Evolutionary conservation across 106 monocot genomes (phyloP).

Genomic region (Agapanthus africanus): DNA sequence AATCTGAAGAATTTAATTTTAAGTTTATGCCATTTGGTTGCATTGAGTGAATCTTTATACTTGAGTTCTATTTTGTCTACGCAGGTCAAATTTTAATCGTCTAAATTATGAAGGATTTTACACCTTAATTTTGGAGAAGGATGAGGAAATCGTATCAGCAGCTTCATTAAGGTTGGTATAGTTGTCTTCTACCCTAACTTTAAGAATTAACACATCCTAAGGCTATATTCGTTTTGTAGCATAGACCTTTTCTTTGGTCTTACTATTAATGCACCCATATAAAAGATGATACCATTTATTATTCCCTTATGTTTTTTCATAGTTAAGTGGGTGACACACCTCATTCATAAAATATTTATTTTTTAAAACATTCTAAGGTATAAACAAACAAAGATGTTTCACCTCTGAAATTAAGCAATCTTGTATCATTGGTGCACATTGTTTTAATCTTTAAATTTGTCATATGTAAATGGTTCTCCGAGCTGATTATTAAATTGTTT

Average conservation of each 20-base stretch:
- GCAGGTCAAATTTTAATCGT: conserved; percentile 56
- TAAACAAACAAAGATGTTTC: too few species aligned
- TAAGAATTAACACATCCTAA: background rate
- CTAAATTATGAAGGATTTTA: conserved; percentile 49
- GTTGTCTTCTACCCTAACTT: background rate
- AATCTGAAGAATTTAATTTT: background rate
- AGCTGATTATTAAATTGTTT: background rate
- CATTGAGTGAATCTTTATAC: background rate
- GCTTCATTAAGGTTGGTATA: conserved; percentile 48
- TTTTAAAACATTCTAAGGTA: too few species aligned
- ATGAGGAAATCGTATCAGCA: conserved; percentile 44
- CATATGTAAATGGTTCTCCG: background rate
- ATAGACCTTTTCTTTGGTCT: background rate
- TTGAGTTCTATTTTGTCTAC: background rate
- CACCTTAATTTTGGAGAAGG: conserved; percentile 46
- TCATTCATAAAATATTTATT: background rate
- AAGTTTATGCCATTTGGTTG: background rate
- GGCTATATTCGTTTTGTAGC: background rate
- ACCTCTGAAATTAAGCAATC: background rate
- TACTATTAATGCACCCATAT: background rate
- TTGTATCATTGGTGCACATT: background rate
- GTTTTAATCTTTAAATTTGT: background rate
- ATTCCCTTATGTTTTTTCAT: background rate
- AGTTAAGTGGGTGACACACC: background rate
- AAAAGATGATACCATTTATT: background rate